A percentile compares a stretch with the other conserved stretches of the same genome.
Evolutionary conservation across 805 yeast genomes (phyloP).

Genomic region (Sugiyamaella americana): DNA sequence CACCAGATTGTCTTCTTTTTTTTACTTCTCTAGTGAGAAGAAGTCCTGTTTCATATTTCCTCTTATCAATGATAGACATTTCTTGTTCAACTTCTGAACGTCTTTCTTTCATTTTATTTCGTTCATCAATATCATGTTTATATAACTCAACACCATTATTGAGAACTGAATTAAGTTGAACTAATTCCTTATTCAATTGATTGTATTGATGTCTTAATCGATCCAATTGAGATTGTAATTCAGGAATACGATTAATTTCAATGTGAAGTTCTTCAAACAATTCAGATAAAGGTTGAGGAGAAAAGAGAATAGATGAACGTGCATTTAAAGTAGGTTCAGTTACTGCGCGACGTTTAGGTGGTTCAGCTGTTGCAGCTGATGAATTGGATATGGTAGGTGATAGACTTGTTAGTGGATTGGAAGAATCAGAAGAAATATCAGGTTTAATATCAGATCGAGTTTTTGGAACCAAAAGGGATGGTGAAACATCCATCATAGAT

Average conservation of each 20-base stretch:
- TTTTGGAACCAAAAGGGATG: not conserved
- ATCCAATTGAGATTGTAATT: not conserved
- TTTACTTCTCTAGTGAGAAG: slow-evolving; percentile 17
- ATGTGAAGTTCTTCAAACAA: not conserved
- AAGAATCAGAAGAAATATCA: not conserved
- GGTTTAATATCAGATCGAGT: not conserved
- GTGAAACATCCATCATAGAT: not conserved
- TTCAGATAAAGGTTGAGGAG: not conserved
- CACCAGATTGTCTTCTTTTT: slow-evolving; percentile 7
- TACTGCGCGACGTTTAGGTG: not conserved
- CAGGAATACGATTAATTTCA: not conserved
- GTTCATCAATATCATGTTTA: slow-evolving; percentile 4
- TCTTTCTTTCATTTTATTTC: slow-evolving; percentile 4
- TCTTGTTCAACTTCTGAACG: slow-evolving; percentile 7
- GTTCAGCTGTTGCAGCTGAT: not conserved
- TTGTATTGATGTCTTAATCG: not conserved
- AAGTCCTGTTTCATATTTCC: slow-evolving; percentile 17
- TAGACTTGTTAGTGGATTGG: no score
- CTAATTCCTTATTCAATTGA: slow-evolving; percentile 3
- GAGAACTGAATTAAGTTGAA: not conserved
- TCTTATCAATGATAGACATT: slow-evolving; percentile 14
- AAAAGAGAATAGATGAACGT: not conserved
- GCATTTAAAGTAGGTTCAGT: not conserved
- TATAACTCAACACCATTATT: slow-evolving; percentile 7
- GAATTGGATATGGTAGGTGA: no score